Percentiles rank a stretch among this genome's conserved stretches.
These are phyloP conservation scores for Phoma sp. DNA, from an alignment of 2,329 filamentous ascomycete genomes.

Conservation along the genomic window DNA sequence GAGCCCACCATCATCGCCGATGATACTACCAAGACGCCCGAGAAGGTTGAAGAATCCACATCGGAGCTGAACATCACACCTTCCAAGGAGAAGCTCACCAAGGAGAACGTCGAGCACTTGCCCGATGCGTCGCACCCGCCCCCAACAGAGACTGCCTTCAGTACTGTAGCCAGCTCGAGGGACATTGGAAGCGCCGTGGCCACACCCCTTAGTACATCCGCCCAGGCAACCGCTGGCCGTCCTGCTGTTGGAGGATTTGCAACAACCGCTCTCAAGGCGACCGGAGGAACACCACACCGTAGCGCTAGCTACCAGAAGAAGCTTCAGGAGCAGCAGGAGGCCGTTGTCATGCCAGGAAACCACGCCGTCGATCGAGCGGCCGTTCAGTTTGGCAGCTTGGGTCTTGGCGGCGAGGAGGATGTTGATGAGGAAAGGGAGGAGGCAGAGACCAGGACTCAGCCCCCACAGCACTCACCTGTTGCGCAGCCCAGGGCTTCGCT, in stretches of 20 bases:
- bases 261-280: constrained; percentile 81
- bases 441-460: constrained; percentile 90
- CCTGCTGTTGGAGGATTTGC: constrained; percentile 75
- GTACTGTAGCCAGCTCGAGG: constrained; percentile 86
- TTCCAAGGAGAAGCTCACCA: constrained; percentile 82
- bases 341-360: constrained; percentile 97
- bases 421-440: constrained; percentile 95
- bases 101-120: constrained; percentile 90
- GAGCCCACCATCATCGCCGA: constrained; percentile 35
- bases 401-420: constrained; percentile 73
- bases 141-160: constrained; percentile 81
- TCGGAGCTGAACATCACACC: constrained; percentile 63
- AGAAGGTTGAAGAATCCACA: constrained; percentile 56
- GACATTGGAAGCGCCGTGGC: constrained; percentile 65
- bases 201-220: constrained; percentile 63
- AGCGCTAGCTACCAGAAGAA: constrained; percentile 83
- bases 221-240: constrained; percentile 64
- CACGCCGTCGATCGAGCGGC: constrained; percentile 91
- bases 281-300: constrained; percentile 63
- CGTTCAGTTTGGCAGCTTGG: constrained; percentile 96
- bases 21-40: constrained; percentile 39
- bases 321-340: constrained; percentile 92
- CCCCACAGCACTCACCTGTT: constrained; percentile 89
- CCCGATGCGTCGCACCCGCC: constrained; percentile 79
- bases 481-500: constrained; percentile 84